These are phyloP conservation scores for Microsporum canis DNA, from an alignment of 2,329 filamentous ascomycete species.

Conservation along the genomic window DNA sequence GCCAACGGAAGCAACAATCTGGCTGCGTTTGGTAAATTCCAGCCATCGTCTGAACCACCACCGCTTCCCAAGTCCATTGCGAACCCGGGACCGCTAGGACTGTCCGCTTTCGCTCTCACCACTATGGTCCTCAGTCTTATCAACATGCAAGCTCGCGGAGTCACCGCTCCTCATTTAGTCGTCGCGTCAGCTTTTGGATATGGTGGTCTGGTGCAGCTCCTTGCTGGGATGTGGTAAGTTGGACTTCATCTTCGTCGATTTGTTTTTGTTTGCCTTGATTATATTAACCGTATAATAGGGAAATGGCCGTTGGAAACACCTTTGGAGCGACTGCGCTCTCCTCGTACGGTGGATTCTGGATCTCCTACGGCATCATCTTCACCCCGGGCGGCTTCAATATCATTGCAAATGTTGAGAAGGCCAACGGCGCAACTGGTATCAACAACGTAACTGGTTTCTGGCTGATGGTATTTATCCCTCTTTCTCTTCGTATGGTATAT, in stretches of 20 bases:
- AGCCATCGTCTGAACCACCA: slow-evolving; percentile 40
- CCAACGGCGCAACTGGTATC: slow-evolving; percentile 31
- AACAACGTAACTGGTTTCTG: slow-evolving; percentile 60
- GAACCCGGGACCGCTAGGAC: slow-evolving; percentile 67
- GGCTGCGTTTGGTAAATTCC: slow-evolving; percentile 59
- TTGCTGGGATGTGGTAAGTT: slow-evolving; percentile 74
- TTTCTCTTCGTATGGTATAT: background rate
- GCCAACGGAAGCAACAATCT: slow-evolving; percentile 40
- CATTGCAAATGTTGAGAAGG: slow-evolving; percentile 33
- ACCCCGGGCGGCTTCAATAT: slow-evolving; percentile 58
- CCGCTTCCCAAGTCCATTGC: slow-evolving; percentile 58
- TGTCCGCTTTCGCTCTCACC: slow-evolving; percentile 68
- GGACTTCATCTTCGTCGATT: background rate
- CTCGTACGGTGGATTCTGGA: slow-evolving; percentile 78
- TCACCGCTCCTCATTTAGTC: slow-evolving; percentile 54
- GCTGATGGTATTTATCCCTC: slow-evolving; percentile 43
- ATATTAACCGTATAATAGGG: slow-evolving; percentile 41
- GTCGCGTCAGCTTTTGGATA: slow-evolving; percentile 61
- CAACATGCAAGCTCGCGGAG: slow-evolving; percentile 55
- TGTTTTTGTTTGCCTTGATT: background rate
- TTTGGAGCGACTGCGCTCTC: slow-evolving; percentile 73
- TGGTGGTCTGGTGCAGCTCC: slow-evolving; percentile 65
- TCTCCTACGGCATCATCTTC: slow-evolving; percentile 59
- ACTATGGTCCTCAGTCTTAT: slow-evolving; percentile 68
- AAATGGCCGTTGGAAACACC: slow-evolving; percentile 79